phyloP scores from a whole-genome alignment of 345 rosid species.

The Boechera divaricarpa region DNA sequence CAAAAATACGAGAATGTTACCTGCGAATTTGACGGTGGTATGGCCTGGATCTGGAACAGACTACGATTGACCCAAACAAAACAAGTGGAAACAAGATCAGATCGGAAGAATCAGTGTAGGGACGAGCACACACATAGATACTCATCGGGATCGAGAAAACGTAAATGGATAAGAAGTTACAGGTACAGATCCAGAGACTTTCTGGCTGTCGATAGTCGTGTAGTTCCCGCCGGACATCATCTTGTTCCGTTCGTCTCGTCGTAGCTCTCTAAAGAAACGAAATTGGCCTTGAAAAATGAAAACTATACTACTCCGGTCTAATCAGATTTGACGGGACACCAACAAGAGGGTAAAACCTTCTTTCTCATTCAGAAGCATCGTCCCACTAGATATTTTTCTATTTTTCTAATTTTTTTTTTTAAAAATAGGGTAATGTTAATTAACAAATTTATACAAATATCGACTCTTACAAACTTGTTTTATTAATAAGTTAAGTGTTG shows the following conservation, averaged over 20 bases:
- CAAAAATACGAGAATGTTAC: constrained; percentile 47
- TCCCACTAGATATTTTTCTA: background rate
- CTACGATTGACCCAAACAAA: constrained; percentile 48
- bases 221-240: constrained; percentile 97
- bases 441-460: background rate
- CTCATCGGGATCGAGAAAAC: constrained; percentile 29
- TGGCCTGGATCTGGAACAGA: constrained; percentile 88
- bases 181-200: constrained; percentile 93
- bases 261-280: constrained; percentile 4
- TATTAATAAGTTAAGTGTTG: background rate
- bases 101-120: constrained; percentile 37
- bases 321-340: constrained; percentile 26
- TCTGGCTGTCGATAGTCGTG: constrained; percentile 82
- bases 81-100: constrained; percentile 42
- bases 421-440: background rate
- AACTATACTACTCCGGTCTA: constrained; percentile 5
- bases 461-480: background rate
- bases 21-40: constrained; percentile 73
- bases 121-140: background rate
- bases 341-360: background rate
- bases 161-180: constrained; percentile 53
- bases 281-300: constrained; percentile 14
- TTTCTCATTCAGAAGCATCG: constrained; percentile 18
- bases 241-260: constrained; percentile 30
- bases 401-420: background rate